Conservation (phyloP, 345 rosid species). For the Noccaea caerulescens region DNA sequence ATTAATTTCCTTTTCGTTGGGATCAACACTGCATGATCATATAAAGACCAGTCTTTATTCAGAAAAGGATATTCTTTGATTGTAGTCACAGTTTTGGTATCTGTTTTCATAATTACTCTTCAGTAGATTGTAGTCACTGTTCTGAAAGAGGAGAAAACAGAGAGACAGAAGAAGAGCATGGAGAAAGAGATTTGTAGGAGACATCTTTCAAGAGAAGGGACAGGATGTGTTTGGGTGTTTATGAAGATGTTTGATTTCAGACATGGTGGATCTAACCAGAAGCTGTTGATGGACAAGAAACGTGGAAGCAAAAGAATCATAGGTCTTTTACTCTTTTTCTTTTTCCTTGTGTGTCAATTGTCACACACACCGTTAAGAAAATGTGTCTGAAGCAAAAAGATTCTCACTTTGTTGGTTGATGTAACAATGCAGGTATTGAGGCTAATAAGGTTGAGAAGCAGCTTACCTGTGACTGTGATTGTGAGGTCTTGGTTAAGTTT, state of each 20-base stretch:
- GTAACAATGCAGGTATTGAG: conserved; percentile 41
- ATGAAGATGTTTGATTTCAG: conserved; percentile 83
- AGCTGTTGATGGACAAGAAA: conserved; percentile 70
- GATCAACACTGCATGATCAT: conserved; percentile 41
- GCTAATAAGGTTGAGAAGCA: conserved; percentile 50
- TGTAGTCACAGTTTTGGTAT: conserved; percentile 25
- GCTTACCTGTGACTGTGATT: conserved; percentile 43
- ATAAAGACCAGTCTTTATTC: conserved; percentile 1
- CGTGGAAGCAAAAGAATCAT: conserved; percentile 48
- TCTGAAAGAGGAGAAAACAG: conserved; percentile 1
- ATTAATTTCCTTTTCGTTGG: not conserved
- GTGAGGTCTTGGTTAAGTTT: conserved; percentile 45
- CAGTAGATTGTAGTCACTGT: conserved; percentile 8
- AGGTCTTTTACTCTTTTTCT: conserved; percentile 3
- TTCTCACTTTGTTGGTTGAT: conserved; percentile 43
- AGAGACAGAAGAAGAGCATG: conserved; percentile 28
- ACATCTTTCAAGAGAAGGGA: conserved; percentile 54
- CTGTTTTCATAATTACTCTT: not conserved
- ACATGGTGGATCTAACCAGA: conserved; percentile 65
- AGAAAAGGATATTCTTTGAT: conserved; percentile 8
- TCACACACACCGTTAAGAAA: not conserved
- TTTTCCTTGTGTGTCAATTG: not conserved
- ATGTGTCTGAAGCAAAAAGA: not conserved
- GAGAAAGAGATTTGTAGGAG: conserved; percentile 47
- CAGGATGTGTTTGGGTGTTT: conserved; percentile 88